Conservation (phyloP, 2,329 filamentous ascomycete genomes). For the Pseudocercospora fijiensis region DNA sequence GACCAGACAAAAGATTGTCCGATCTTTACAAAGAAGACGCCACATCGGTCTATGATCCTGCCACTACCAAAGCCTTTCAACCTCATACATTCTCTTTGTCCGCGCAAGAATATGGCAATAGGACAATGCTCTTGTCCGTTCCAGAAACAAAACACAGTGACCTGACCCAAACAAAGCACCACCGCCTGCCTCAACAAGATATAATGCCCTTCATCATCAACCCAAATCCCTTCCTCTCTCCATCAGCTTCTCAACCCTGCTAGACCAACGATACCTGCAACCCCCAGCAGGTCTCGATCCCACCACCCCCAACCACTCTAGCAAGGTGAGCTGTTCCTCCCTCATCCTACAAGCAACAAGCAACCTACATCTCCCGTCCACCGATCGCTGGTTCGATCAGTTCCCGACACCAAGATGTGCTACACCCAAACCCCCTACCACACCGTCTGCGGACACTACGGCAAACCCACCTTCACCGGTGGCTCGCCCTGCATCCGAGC, state of each 20-base stretch:
- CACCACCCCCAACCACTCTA: not conserved
- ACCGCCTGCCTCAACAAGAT: not conserved
- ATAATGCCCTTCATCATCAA: not conserved
- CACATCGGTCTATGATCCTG: too few species aligned
- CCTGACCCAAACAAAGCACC: not conserved
- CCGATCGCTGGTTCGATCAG: not conserved
- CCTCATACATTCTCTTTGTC: too few species aligned
- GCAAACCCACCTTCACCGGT: not conserved
- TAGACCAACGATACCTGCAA: not conserved
- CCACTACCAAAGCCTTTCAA: too few species aligned
- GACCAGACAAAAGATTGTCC: too few species aligned
- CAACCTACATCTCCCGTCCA: not conserved
- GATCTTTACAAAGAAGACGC: too few species aligned
- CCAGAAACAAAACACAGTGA: not conserved
- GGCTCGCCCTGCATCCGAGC: not conserved
- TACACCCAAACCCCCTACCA: slow-evolving; percentile 2
- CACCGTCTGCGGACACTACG: slow-evolving; percentile 8
- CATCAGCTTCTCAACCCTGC: slow-evolving; percentile 1
- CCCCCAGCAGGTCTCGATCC: not conserved
- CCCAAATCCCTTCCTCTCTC: not conserved
- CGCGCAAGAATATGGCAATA: too few species aligned
- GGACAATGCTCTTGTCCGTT: not conserved
- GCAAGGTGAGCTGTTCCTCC: slow-evolving; percentile 8
- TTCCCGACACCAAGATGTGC: not conserved
- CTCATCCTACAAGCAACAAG: not conserved